A percentile compares a stretch with the other conserved stretches of the same genome.
These are phyloP conservation scores for Hordeum pubiflorum DNA, from an alignment of 202 grass and related monocot genomes.

Conservation along the genomic window DNA sequence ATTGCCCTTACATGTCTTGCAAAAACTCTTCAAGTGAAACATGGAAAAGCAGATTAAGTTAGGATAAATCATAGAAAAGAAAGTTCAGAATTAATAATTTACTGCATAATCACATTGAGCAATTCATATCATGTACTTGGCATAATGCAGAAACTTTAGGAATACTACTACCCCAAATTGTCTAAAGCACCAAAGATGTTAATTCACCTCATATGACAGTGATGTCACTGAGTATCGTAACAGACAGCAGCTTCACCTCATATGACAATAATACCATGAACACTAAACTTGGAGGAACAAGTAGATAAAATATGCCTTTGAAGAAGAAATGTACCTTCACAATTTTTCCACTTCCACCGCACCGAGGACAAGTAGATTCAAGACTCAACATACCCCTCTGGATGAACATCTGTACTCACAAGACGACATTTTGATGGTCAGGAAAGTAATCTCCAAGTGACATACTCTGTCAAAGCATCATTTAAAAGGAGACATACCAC, in stretches of 20 bases:
- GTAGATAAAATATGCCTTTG: conserved; percentile 4
- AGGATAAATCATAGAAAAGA: background rate
- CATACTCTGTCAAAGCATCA: background rate
- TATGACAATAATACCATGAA: background rate
- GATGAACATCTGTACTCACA: conserved; percentile 51
- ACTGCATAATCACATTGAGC: background rate
- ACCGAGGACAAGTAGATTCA: conserved; percentile 61
- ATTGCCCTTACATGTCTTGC: conserved; percentile 92
- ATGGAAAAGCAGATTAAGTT: conserved; percentile 24
- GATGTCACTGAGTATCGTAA: background rate
- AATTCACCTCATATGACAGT: background rate
- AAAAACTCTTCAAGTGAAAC: conserved; percentile 60
- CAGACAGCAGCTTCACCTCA: background rate
- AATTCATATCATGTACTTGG: background rate
- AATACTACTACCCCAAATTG: conserved; percentile 7
- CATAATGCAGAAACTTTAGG: background rate
- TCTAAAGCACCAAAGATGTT: background rate
- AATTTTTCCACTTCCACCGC: conserved; percentile 81
- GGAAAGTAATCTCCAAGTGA: background rate
- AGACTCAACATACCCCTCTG: conserved; percentile 58
- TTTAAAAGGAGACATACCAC: conserved; percentile 55
- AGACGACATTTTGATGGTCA: conserved; percentile 24
- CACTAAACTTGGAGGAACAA: background rate
- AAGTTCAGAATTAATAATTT: conserved; percentile 1
- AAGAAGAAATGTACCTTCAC: conserved; percentile 55